Conservation (phyloP, 1,284 basidiomycete genomes). For the Microbotryomycetes sp. region DNA sequence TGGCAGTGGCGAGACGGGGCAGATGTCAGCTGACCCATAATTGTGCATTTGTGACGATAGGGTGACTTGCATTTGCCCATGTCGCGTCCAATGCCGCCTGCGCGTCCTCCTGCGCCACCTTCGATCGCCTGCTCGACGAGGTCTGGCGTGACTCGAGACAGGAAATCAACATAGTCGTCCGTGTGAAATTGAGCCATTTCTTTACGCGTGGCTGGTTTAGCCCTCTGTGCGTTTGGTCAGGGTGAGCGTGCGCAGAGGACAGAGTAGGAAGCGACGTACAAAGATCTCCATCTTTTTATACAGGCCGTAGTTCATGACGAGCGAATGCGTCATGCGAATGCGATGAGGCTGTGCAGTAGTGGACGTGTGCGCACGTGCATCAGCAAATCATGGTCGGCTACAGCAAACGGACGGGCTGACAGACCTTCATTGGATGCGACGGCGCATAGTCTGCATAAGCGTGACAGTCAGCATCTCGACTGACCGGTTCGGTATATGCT, state of each 20-base stretch:
- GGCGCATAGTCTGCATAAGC: conserved; percentile 20
- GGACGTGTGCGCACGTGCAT: background rate
- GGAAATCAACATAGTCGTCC: conserved; percentile 87
- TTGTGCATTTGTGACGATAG: background rate
- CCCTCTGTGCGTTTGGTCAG: conserved; percentile 56
- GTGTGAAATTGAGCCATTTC: conserved; percentile 96
- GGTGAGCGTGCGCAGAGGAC: background rate
- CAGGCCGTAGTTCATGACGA: conserved; percentile 98
- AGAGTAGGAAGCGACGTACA: conserved; percentile 26
- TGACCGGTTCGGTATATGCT: background rate
- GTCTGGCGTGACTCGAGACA: conserved; percentile 71
- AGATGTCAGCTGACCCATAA: background rate
- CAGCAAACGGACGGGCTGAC: too few relatives aligned
- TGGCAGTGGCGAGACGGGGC: conserved; percentile 39
- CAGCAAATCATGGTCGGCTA: background rate
- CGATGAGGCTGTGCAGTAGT: conserved; percentile 57
- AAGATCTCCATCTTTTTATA: conserved; percentile 46
- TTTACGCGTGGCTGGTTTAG: conserved; percentile 96
- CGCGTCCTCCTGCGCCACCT: conserved; percentile 14
- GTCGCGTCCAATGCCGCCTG: conserved; percentile 47
- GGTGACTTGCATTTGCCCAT: conserved; percentile 79
- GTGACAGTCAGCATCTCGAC: background rate
- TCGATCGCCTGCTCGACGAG: conserved; percentile 28
- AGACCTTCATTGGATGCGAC: conserved; percentile 23
- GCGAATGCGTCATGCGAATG: conserved; percentile 98